Base-by-base conservation (phyloP, 148 eudicot genomes). In the Fagopyrum esculentum region DNA sequence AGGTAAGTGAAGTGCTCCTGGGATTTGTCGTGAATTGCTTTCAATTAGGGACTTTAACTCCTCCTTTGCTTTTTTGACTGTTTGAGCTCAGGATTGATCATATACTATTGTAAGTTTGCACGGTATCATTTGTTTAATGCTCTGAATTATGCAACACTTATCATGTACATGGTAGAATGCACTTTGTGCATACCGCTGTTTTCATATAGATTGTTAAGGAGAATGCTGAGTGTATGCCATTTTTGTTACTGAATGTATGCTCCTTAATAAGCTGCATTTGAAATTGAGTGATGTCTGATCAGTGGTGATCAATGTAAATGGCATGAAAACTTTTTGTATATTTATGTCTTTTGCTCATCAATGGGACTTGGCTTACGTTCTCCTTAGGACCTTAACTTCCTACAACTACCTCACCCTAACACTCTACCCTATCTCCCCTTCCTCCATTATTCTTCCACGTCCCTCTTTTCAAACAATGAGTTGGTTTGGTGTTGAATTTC, bases 1-100 rank as follows among this genome's bases (percentile, higher is more conserved):
- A 50, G 91, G 98, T 92, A 84, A 47, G 40, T 35, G 40, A 35
- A 35, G 40, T 35, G 40, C 30, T 30, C 75, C 19, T 17, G 19
- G 19, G 16, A n/a, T 69, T 45, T 73, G 45, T 54, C 3, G 63
- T 43, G 12, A 17, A 40, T 9, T 49, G 11, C 45, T 57, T 29
- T 43, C 44, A 57, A 57, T 57, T 57, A 57, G 63, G 63, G 30
- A 57, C 19, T 35, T 57, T 57, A 9, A 9, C 9, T 17, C 19
- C 30, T 57, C 19, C 63, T 57, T 57, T 57, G 63, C 30, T 57
- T 19, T 57, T 57, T 30, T 57, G 52, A 49, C 10, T 49, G 52
- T 49, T 8, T 49, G 11, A 57, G 30, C 63, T 57, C 19, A 19
- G n/a, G 57, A 52, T 12, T 13, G 57, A 15, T 52, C 57, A 52